Evolutionary conservation across 352 stramenopile species (phyloP).

Genomic region (Pythium dissimile): DNA sequence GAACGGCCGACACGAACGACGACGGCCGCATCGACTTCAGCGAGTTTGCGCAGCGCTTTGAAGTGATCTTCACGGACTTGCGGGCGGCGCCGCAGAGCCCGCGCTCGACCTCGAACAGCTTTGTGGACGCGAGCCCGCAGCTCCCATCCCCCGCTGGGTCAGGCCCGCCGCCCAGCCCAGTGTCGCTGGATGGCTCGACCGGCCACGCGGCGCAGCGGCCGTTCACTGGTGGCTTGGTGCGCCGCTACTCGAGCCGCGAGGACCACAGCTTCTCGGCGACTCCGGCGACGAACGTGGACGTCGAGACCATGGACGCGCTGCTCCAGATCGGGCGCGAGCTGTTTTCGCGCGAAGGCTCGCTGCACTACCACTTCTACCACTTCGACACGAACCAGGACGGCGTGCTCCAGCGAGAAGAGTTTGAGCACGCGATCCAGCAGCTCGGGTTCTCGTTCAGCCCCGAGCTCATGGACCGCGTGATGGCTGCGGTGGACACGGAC

Average conservation of each 20-base stretch:
- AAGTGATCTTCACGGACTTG: slow-evolving; percentile 88
- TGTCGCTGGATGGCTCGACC: slow-evolving; percentile 9
- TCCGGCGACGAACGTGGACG: slow-evolving; percentile 61
- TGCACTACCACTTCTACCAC: slow-evolving; percentile 81
- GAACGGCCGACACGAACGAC: slow-evolving; percentile 90
- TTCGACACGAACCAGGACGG: slow-evolving; percentile 86
- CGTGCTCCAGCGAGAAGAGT: slow-evolving; percentile 76
- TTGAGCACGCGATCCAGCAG: slow-evolving; percentile 62
- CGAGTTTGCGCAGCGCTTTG: slow-evolving; percentile 90
- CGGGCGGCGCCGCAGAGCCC: slow-evolving; percentile 31
- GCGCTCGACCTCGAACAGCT: slow-evolving; percentile 16
- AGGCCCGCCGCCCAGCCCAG: slow-evolving; percentile 20
- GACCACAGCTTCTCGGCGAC: slow-evolving; percentile 56
- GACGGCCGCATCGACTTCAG: slow-evolving; percentile 90
- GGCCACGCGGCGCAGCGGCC: slow-evolving; percentile 7
- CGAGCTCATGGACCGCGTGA: slow-evolving; percentile 68
- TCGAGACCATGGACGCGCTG: slow-evolving; percentile 79
- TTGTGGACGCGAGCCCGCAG: slow-evolving; percentile 6
- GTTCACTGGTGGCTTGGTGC: slow-evolving; percentile 32
- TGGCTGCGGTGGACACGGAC: slow-evolving; percentile 86
- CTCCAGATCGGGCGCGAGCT: slow-evolving; percentile 75
- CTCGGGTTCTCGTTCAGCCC: slow-evolving; percentile 60
- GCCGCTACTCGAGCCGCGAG: slow-evolving; percentile 56
- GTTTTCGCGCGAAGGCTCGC: slow-evolving; percentile 64
- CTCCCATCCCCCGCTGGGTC: slow-evolving; percentile 2